Evolutionary conservation across 2,329 filamentous ascomycete genomes (phyloP), one percentile per base, ranked within the genome.

Genomic region (Pseudogymnoascus sp.): DNA sequence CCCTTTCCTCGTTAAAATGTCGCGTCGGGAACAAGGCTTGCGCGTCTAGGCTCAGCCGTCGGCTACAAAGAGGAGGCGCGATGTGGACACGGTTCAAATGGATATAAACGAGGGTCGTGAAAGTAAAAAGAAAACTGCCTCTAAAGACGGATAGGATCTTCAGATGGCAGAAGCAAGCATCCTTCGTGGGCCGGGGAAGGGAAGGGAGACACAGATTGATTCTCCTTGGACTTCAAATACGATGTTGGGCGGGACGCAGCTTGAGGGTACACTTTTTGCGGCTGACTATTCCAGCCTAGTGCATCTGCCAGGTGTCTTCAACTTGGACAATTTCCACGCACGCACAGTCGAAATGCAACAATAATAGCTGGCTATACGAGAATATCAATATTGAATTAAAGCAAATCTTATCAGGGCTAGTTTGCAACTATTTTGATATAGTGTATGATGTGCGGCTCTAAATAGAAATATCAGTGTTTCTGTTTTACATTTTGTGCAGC

Each of bases 251-350:
- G 4, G 46, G 46, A 53, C 9, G 4, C 46, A 56, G 46, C 46
- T 56, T 33, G 46, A 53, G 46, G 46, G 46, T 53, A 56, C 46
- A 56, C 46, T 56, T 60, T 60, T 60, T 60, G 59, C 59, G 59
- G 59, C 59, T 40, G 59, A 37, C 59, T 29, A 40, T 60, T 60
- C 13, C 19, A 60, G 59, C 59, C 37, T 60, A 40, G 59, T 40
- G 59, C 59, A 40, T 60, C 33, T 60, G 59, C 59, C 59, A 60
- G 59, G 59, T 60, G 59, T 60, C 59, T 40, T 60, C 59, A 60
- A 29, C 26, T 29, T 29, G 26, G 26, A 33, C 10, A 33, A 56
- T 60, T 40, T 38, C 33, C 59, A 60, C 59, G 37, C 59, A 37
- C 59, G 33, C 26, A 56, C 46, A 56, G 46, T 56, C 15, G 31